Evolutionary conservation across 805 yeast species (phyloP), one percentile per base, ranked within the genome.

Genomic region (Debaryomyces prosopidis): DNA sequence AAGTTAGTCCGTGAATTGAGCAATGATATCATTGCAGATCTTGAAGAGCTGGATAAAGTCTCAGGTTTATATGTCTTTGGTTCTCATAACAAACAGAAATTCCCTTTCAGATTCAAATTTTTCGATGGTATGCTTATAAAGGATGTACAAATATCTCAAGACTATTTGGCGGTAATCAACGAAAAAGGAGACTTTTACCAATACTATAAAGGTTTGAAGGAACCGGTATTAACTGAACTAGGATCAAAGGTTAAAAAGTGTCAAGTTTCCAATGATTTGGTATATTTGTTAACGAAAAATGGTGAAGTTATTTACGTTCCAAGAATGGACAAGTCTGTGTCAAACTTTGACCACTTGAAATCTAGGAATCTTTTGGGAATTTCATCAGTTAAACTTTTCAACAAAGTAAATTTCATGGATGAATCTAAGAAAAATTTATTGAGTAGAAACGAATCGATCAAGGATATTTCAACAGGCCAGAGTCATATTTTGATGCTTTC

Each of bases 101-200:
- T 77, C 5, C 95, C 96, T 3, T 61, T 75, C 23, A 73, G 96
- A 55, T 63, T 86, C 5, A 67, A 73, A 1, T 76, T 73, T 51
- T 89, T 92, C 54, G 89, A 89, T 57, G 77, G 77, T 33, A 75
- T 75, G 66, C 55, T 70, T 12, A 63, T 89, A 26, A 71, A 76
- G 39, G 85, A 81, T 56, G 80, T 91, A 4, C 68, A 73, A 16
- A 58, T 89, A 2, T 69, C 75, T 18, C 73, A 72, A 4, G 65
- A 59, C 43, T 63, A 65, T 11, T 68, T 80, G 6, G 82, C 78
- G 23, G 89, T 89, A 0, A 78, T 89, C 14, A 79, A 83, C 48
- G 73, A 74, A 1, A 77, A 76, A 12, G 98, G 97, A 15, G 79
- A 85, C 55, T 72, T 89, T 27, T 82, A 81, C 44, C 87, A 85